phyloP scores from a whole-genome alignment of 257 asterid species.

The Lantana camara region DNA sequence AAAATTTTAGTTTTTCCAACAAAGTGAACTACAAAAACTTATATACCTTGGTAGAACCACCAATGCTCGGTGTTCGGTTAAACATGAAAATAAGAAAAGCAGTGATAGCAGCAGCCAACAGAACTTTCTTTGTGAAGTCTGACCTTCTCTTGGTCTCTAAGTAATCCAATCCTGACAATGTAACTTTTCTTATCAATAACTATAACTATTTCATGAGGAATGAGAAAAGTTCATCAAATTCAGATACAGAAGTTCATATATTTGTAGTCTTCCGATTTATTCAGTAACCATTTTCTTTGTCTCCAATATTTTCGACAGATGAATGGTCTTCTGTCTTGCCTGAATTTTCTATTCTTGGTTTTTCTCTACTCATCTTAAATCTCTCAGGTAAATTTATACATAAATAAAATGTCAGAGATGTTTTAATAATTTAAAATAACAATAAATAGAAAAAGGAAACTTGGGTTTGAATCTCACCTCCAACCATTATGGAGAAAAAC shows the following conservation, averaged over 20 bases:
- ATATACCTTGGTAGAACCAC: constrained; percentile 56
- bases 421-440: no score
- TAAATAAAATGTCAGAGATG: neutral
- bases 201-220: no score
- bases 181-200: constrained; percentile 7
- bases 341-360: neutral
- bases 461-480: no score
- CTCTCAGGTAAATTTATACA: neutral
- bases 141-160: constrained; percentile 54
- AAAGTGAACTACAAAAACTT: neutral
- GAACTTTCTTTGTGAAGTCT: constrained; percentile 49
- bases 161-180: constrained; percentile 57
- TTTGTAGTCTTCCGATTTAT: neutral
- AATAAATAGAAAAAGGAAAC: no score
- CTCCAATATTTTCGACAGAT: neutral
- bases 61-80: constrained; percentile 38
- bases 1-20: neutral
- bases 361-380: neutral
- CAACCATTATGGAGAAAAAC: neutral
- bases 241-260: neutral
- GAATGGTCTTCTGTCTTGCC: neutral
- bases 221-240: neutral
- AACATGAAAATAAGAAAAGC: constrained; percentile 56
- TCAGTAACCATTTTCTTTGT: neutral
- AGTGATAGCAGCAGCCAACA: constrained; percentile 58